Base-by-base conservation (phyloP, 2,329 filamentous ascomycete genomes). In the Trichoderma lentiforme region DNA sequence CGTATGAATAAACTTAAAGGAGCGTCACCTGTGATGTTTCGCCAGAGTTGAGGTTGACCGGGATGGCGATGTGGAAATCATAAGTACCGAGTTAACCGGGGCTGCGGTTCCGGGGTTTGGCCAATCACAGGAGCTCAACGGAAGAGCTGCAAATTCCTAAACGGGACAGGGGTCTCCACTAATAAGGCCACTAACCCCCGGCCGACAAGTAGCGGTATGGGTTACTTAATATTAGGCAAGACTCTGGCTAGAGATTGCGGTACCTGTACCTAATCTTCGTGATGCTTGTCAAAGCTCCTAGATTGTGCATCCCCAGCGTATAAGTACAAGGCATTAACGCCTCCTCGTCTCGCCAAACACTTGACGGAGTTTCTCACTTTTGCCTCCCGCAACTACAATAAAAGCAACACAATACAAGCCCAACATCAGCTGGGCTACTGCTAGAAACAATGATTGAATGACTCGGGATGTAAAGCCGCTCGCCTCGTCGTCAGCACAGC, bases 401-500 rank as follows among this genome's bases (percentile, higher is more conserved):
- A 51, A 51, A 12, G n/a, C 43, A 51, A 21, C n/a, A 51, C 43
- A 21, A 47, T 18, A 47, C 39, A n/a, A 24, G 9, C 1, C 9
- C n/a, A 4, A 12, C 4, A 12, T 21, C 43, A 51, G 43, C n/a
- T 51, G n/a, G 43, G n/a, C 24, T 21, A 24, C 24, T 6, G 2
- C n/a, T 6, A 47, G 43, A 47, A 61, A 43, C 61, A 39, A 63
- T 63, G 36, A 30, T 26, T 32, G 36, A 63, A 39, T 63, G 36
- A 47, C 61, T 63, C 61, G 6, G 1, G 18, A 4, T 14, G 24
- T 21, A n/a, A 57, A 68, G 53, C 53, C 65, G 32, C 65, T 39
- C 65, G 9, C 18, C 0, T 58, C 65, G 36, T 60, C 66, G 66
- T 69, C 56, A 69, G 66, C 66, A 65, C 36, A 28, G 66, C 66